phyloP scores from a whole-genome alignment of 768 basidiomycete species.

The Tylopilus sp. region DNA sequence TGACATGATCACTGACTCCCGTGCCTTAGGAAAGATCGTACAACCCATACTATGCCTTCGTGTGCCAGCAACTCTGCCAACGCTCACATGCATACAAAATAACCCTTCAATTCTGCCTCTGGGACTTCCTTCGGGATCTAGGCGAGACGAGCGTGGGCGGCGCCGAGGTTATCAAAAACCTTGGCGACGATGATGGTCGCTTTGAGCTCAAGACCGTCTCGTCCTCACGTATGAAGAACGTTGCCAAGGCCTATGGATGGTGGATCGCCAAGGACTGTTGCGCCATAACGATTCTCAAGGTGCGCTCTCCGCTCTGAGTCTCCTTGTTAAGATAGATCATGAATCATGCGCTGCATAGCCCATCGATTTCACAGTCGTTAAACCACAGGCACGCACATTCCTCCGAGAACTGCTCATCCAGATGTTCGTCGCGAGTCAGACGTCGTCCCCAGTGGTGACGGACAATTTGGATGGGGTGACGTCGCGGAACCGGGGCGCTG shows the following conservation, averaged over 20 bases:
- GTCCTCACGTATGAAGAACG: slow-evolving; percentile 56
- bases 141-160: slow-evolving; percentile 84
- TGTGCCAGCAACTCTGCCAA: slow-evolving; percentile 78
- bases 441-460: slow-evolving; percentile 58
- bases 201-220: slow-evolving; percentile 53
- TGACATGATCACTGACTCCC: background rate
- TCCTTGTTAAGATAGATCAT: background rate
- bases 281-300: slow-evolving; percentile 79
- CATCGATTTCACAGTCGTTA: slow-evolving; percentile 78
- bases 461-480: slow-evolving; percentile 34
- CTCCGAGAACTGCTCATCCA: slow-evolving; percentile 66
- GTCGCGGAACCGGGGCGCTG: slow-evolving; percentile 49
- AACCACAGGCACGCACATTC: slow-evolving; percentile 61
- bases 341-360: slow-evolving; percentile 47
- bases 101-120: slow-evolving; percentile 91
- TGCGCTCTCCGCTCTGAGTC: slow-evolving; percentile 25
- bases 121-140: slow-evolving; percentile 94
- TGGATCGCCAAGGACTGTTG: slow-evolving; percentile 85
- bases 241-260: slow-evolving; percentile 89
- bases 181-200: slow-evolving; percentile 41
- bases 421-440: slow-evolving; percentile 73
- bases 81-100: slow-evolving; percentile 82
- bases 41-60: slow-evolving; percentile 94
- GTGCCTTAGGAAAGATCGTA: slow-evolving; percentile 71
- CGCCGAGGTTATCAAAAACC: slow-evolving; percentile 65